These are phyloP conservation scores for Colletotrichum sp. DNA, from an alignment of 2,329 filamentous ascomycete genomes.

Conservation along the genomic window DNA sequence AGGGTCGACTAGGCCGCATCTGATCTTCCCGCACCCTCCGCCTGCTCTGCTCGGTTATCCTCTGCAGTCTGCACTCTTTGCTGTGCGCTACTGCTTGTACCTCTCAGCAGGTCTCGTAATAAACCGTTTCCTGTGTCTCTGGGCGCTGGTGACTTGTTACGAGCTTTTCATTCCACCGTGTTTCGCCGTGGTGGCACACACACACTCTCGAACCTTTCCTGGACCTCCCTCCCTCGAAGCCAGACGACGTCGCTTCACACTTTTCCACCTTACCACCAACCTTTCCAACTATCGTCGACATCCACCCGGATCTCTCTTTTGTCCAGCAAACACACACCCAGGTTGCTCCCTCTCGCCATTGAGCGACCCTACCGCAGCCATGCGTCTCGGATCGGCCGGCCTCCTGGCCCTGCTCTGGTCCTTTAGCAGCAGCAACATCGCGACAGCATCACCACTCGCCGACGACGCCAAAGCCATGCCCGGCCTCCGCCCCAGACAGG, in stretches of 20 bases:
- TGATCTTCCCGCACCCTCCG: not conserved
- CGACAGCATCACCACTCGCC: not conserved
- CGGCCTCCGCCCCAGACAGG: slow-evolving; percentile 8
- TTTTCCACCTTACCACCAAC: not conserved
- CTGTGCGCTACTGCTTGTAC: not conserved
- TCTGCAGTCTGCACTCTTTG: not conserved
- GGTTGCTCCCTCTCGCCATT: not conserved
- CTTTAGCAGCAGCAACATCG: not conserved
- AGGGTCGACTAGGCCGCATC: not conserved
- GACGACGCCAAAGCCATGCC: not conserved
- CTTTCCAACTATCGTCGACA: not conserved
- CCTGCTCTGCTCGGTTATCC: not conserved
- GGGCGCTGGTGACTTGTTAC: not conserved
- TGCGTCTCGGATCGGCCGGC: slow-evolving; percentile 15
- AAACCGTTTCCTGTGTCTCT: not conserved
- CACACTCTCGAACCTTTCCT: not conserved
- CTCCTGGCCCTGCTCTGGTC: slow-evolving; percentile 17
- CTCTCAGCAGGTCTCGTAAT: not conserved
- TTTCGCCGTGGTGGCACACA: slow-evolving; percentile 14
- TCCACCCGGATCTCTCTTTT: not conserved
- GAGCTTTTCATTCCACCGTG: slow-evolving; percentile 11
- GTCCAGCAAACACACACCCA: not conserved
- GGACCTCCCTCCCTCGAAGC: not conserved
- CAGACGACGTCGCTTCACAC: not conserved
- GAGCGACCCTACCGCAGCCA: not conserved